Base-by-base conservation (phyloP, 1,284 basidiomycete species). In the Lentinula novae-zelandiae region DNA sequence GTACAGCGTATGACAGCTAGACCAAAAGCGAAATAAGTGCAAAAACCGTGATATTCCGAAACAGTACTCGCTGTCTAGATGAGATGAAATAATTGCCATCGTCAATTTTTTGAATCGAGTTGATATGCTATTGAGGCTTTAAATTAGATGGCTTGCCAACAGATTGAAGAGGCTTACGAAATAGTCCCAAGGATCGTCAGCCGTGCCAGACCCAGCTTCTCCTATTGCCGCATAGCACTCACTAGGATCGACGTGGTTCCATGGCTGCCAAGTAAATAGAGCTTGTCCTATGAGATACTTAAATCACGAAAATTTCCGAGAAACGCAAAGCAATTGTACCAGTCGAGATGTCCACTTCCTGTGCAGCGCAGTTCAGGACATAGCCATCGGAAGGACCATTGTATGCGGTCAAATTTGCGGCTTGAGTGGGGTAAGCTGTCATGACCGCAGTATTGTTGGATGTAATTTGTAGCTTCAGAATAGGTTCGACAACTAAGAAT, bases 61-160 rank as follows among this genome's bases (percentile, higher is more conserved):
- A 8, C 27, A 54, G 20, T 8, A 50, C 22, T 15, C 15, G 42
- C 53, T 65, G 60, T 12, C 66, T 60, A 1, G 63, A 57, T 12
- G 66, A 67, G 36, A 67, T 57, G 39, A 67, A 55, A 36, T 62
- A 65, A 55, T 65, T 62, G 2, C 63, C 66, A 17, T 53, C 42
- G 10, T 33, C 22, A 39, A 62, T 60, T 57, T 67, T 63, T 17
- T 61, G 55, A 36, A 63, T 53, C 1, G 60, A 60, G 48, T 61
- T 61, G 34, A 63, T 61, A 46, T 63, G 62, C 63, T 64, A 44
- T 31, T 0, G 38, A 9, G 27, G 12, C 12, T 15, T 27, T 13
- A 8, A 8, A 48, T 42, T 20, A 15, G 7, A 40, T 15, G 20
- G 7, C 27, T 33, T 12, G 15, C 31, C 15, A 31, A 9, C 17